phyloP scores from a whole-genome alignment of 208 protist species.

The Willaertia magna region DNA sequence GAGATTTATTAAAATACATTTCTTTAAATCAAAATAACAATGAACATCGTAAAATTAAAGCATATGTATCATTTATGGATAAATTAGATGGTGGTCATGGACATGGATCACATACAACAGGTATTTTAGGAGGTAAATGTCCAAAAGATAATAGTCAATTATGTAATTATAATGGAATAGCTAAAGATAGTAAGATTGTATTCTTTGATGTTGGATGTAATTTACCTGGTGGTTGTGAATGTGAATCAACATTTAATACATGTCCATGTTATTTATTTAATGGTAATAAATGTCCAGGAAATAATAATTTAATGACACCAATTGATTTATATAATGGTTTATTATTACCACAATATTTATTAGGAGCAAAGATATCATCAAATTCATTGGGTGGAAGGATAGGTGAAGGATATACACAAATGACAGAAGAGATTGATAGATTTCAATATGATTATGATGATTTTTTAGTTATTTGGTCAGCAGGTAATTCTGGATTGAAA shows the following conservation, averaged over 20 bases:
- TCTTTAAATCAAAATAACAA: not conserved
- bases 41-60: not conserved
- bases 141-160: not conserved
- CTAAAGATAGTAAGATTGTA: not conserved
- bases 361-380: constrained; percentile 53
- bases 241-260: not conserved
- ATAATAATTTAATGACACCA: not conserved
- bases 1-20: not conserved
- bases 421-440: constrained; percentile 36
- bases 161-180: not conserved
- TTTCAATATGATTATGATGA: constrained; percentile 46
- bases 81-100: not conserved
- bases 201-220: not conserved
- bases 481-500: constrained; percentile 41
- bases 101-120: not conserved
- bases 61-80: not conserved
- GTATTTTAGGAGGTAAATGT: not conserved
- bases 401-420: not conserved
- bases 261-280: not conserved
- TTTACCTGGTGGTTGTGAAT: not conserved
- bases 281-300: not conserved
- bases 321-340: constrained; percentile 25
- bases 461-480: constrained; percentile 50
- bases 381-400: constrained; percentile 59
- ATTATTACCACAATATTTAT: constrained; percentile 42